Conservation (phyloP, 2,329 filamentous ascomycete genomes). For the Hansfordia pulvinata region DNA sequence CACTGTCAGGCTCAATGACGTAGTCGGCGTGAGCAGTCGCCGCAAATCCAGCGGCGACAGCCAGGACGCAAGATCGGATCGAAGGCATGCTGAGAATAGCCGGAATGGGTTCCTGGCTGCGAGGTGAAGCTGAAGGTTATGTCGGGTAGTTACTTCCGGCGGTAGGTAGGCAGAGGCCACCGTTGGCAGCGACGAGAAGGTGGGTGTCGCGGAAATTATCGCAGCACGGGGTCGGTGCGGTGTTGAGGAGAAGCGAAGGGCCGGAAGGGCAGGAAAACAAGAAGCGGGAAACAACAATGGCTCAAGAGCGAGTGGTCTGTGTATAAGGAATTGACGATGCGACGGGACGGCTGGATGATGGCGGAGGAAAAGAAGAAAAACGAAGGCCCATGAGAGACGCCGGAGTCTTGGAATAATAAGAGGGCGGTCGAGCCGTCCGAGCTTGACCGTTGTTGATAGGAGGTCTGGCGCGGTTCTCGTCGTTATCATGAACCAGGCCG, state of each 20-base stretch:
- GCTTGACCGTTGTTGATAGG: too few species aligned
- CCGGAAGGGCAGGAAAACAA: neutral
- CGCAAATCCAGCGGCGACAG: constrained; percentile 38
- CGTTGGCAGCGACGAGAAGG: neutral
- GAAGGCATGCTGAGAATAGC: constrained; percentile 43
- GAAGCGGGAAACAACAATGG: neutral
- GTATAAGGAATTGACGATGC: too few species aligned
- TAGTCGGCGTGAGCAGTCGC: constrained; percentile 42
- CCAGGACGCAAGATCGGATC: constrained; percentile 36
- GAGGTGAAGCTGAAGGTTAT: neutral
- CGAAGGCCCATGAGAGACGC: constrained; percentile 7
- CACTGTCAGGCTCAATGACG: constrained; percentile 46
- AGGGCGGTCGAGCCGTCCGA: too few species aligned
- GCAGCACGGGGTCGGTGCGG: neutral
- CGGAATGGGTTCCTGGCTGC: neutral
- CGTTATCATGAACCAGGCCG: too few species aligned
- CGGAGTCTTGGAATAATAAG: too few species aligned
- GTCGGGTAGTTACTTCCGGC: neutral
- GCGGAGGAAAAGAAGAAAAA: neutral
- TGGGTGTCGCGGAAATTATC: neutral
- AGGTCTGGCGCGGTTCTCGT: too few species aligned
- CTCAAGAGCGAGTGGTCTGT: neutral
- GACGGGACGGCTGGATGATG: too few species aligned
- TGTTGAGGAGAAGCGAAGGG: neutral
- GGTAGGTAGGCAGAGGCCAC: neutral